Evolutionary conservation across 306 rosid genomes (phyloP).

Genomic region (Glycine tomentella): DNA sequence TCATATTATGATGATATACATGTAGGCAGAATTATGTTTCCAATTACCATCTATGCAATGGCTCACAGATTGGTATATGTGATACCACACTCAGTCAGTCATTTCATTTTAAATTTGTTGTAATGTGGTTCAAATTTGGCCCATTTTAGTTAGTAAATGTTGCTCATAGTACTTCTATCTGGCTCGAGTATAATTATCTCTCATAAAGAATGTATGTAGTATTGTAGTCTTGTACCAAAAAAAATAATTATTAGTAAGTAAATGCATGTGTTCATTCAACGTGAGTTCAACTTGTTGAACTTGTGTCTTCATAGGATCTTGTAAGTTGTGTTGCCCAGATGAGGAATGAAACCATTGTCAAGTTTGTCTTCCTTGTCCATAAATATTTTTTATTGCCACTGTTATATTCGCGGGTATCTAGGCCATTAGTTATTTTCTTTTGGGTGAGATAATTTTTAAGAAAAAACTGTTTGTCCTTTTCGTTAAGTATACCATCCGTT

Average conservation of each 20-base stretch:
- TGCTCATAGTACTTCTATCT: neutral
- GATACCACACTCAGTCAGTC: neutral
- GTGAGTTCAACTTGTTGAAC: conserved; percentile 12
- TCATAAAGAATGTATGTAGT: too few relatives aligned
- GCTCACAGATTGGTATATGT: neutral
- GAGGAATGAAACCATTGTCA: neutral
- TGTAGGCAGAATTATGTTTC: neutral
- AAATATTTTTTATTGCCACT: neutral
- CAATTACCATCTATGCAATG: conserved; percentile 1
- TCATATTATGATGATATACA: neutral
- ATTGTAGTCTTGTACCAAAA: neutral
- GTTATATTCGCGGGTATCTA: neutral
- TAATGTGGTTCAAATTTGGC: conserved; percentile 29
- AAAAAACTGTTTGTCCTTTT: too few relatives aligned
- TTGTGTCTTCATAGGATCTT: neutral
- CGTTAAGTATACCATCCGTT: neutral
- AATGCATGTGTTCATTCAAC: neutral
- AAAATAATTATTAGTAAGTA: neutral
- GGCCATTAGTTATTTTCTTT: too few relatives aligned
- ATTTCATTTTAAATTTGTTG: conserved; percentile 5
- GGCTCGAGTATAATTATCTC: neutral
- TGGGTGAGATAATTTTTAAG: too few relatives aligned
- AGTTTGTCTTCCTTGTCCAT: neutral
- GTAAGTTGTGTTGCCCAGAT: neutral
- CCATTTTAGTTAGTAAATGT: neutral